Conservation (phyloP, 23 red algal genomes). For the Cyanidium caldarium region DNA sequence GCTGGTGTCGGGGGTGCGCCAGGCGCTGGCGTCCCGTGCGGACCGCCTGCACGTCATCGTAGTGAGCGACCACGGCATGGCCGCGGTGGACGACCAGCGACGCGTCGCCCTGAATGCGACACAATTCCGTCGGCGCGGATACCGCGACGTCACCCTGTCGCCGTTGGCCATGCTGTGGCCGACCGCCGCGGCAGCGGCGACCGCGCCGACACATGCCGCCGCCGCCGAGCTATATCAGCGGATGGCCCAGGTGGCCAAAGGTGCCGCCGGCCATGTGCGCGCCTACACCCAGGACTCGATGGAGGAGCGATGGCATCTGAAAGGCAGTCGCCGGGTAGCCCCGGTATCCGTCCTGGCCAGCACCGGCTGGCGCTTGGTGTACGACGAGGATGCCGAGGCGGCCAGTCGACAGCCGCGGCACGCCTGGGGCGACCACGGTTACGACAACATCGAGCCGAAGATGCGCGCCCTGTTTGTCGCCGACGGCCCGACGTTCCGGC, state of each 20-base stretch:
- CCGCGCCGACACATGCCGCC: conserved; percentile 6
- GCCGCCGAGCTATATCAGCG: conserved; percentile 8
- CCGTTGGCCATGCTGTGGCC: conserved; percentile 26
- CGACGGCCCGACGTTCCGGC: conserved; percentile 33
- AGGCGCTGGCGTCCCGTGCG: not conserved
- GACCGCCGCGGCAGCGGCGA: no score
- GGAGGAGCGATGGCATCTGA: conserved; percentile 34
- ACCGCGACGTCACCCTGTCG: conserved; percentile 7
- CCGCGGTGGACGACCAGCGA: conserved; percentile 11
- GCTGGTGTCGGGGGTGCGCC: conserved; percentile 14
- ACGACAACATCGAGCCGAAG: conserved; percentile 27
- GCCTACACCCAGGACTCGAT: conserved; percentile 8
- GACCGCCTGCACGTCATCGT: conserved; percentile 17
- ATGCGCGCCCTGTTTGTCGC: conserved; percentile 60
- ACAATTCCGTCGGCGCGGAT: conserved; percentile 15
- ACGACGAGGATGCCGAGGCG: conserved; percentile 19
- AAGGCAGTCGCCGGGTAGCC: conserved; percentile 7
- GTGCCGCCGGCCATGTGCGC: conserved; percentile 4
- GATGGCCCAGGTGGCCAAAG: not conserved
- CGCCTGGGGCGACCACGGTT: conserved; percentile 26
- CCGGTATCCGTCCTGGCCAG: conserved; percentile 20
- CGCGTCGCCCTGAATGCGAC: conserved; percentile 15
- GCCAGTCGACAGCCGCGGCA: not conserved
- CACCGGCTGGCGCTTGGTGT: conserved; percentile 20
- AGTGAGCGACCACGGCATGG: conserved; percentile 65